A percentile compares a stretch with the other conserved stretches of the same genome.
Evolutionary conservation across 1,284 basidiomycete genomes (phyloP).

Genomic region (Moesziomyces parantarcticus): DNA sequence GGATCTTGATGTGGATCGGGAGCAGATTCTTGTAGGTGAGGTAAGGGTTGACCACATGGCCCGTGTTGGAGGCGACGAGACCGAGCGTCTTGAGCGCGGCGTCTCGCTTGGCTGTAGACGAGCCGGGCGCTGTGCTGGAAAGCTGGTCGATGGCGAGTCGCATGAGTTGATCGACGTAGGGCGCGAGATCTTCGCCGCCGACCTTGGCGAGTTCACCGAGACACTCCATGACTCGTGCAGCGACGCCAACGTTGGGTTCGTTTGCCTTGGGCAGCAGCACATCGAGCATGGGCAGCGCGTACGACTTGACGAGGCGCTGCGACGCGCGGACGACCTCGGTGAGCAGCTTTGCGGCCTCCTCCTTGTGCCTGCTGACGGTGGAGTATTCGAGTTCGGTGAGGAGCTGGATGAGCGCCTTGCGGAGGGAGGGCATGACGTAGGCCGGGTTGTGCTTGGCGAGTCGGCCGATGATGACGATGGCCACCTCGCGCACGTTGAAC

Average conservation of each 20-base stretch:
- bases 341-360: slow-evolving; percentile 70
- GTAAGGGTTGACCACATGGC: slow-evolving; percentile 91
- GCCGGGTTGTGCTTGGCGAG: slow-evolving; percentile 96
- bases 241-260: slow-evolving; percentile 85
- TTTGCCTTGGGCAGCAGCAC: slow-evolving; percentile 89
- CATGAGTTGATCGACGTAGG: slow-evolving; percentile 87
- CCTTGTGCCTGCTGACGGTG: slow-evolving; percentile 81
- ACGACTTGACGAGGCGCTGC: slow-evolving; percentile 92
- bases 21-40: slow-evolving; percentile 90
- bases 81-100: slow-evolving; percentile 94
- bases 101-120: slow-evolving; percentile 73
- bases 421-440: slow-evolving; percentile 96
- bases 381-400: slow-evolving; percentile 98
- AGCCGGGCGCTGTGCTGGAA: slow-evolving; percentile 72
- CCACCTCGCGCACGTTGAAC: slow-evolving; percentile 90
- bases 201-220: slow-evolving; percentile 93
- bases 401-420: slow-evolving; percentile 95
- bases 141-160: slow-evolving; percentile 87
- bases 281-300: slow-evolving; percentile 93
- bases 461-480: slow-evolving; percentile 90
- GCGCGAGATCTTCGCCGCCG: slow-evolving; percentile 89
- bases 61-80: slow-evolving; percentile 93
- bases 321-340: slow-evolving; percentile 74
- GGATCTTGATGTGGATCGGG: slow-evolving; percentile 84
- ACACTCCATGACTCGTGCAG: slow-evolving; percentile 91